Evolutionary conservation across 441 rosid genomes (phyloP).

Genomic region (Erodium moschatum): DNA sequence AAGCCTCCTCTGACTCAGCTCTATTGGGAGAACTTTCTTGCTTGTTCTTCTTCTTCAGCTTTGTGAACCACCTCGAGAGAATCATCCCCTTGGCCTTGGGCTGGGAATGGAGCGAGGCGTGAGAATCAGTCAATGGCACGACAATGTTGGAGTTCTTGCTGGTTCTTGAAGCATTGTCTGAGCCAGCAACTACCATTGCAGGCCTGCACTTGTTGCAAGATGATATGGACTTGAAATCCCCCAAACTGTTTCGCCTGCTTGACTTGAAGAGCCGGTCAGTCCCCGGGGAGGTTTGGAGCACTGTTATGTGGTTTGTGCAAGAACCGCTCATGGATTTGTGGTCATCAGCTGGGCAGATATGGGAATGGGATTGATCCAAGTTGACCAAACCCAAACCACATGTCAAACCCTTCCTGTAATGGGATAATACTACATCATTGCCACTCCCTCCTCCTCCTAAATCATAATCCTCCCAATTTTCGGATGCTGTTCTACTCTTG

Average conservation of each 20-base stretch:
- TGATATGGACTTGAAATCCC: slow-evolving; percentile 53
- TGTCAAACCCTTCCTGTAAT: slow-evolving; percentile 31
- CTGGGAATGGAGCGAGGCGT: slow-evolving; percentile 45
- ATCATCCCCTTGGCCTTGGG: slow-evolving; percentile 48
- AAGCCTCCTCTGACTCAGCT: slow-evolving; percentile 60
- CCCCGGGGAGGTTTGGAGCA: slow-evolving; percentile 34
- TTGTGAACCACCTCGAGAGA: slow-evolving; percentile 66
- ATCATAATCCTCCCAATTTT: slow-evolving; percentile 60
- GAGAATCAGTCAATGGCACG: slow-evolving; percentile 70
- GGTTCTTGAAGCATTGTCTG: slow-evolving; percentile 25
- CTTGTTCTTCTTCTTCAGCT: slow-evolving; percentile 68
- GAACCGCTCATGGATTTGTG: slow-evolving; percentile 42
- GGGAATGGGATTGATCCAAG: slow-evolving; percentile 15
- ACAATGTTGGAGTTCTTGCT: slow-evolving; percentile 52
- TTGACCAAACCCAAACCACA: slow-evolving; percentile 14
- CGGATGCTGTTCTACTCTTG: slow-evolving; percentile 47
- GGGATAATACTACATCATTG: slow-evolving; percentile 36
- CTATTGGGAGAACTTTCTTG: slow-evolving; percentile 43
- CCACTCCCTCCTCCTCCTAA: slow-evolving; percentile 32
- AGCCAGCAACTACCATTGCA: too few species aligned
- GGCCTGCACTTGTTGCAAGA: slow-evolving; percentile 37
- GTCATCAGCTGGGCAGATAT: slow-evolving; percentile 26
- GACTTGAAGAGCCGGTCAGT: slow-evolving; percentile 20
- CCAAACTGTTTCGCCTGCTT: slow-evolving; percentile 48
- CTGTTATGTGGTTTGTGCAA: slow-evolving; percentile 30